phyloP scores from a whole-genome alignment of 495 filamentous ascomycete species.

The Arthonia radiata region DNA sequence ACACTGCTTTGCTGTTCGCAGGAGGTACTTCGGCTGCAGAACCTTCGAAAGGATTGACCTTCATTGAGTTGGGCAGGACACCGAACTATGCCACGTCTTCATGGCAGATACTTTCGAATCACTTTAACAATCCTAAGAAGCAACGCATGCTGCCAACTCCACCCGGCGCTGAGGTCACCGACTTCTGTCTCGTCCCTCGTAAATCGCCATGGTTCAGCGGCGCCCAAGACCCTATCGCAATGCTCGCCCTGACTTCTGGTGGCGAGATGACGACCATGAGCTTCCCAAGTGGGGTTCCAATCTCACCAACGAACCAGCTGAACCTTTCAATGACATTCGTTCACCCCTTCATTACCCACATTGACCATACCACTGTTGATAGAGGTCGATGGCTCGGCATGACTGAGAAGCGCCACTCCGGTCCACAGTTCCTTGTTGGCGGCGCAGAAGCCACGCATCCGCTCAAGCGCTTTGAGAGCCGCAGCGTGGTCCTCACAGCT shows the following conservation, averaged over 20 bases:
- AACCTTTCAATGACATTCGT: conserved; percentile 62
- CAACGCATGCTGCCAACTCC: conserved; percentile 52
- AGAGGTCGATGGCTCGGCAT: conserved; percentile 74
- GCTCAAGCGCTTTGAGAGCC: conserved; percentile 48
- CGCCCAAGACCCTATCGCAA: conserved; percentile 66
- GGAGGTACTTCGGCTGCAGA: conserved; percentile 45
- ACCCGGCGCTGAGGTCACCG: conserved; percentile 47
- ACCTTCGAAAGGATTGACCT: conserved; percentile 49
- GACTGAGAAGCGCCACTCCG: conserved; percentile 45
- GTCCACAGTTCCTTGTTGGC: conserved; percentile 49
- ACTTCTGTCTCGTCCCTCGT: conserved; percentile 65
- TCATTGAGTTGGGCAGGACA: conserved; percentile 69
- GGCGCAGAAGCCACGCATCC: conserved; percentile 42
- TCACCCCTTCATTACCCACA: conserved; percentile 61
- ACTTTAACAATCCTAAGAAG: conserved; percentile 48
- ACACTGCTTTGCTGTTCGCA: conserved; percentile 69
- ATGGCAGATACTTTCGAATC: conserved; percentile 53
- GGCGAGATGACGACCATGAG: conserved; percentile 73
- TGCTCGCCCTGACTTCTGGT: conserved; percentile 53
- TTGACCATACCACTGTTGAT: conserved; percentile 39
- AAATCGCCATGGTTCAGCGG: conserved; percentile 64
- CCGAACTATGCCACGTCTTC: conserved; percentile 77
- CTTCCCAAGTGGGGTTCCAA: conserved; percentile 75
- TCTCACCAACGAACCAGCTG: conserved; percentile 73
- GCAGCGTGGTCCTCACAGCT: conserved; percentile 57